Base-by-base conservation (phyloP, 768 basidiomycete genomes). In the Lactarius trivialis region DNA sequence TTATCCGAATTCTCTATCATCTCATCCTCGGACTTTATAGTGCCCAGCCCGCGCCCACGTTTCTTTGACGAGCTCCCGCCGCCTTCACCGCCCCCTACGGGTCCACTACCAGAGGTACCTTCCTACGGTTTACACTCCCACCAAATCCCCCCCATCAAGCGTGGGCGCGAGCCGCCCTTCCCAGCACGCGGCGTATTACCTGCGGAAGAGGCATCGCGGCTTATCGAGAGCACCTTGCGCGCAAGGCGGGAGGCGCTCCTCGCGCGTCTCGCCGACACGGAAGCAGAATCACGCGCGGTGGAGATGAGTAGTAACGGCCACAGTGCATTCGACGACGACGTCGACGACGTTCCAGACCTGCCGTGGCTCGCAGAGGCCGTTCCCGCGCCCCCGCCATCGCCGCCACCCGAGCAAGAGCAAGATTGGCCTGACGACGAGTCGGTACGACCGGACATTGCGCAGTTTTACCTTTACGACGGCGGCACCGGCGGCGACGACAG, bases 101-200 rank as follows among this genome's bases (percentile, higher is more conserved):
- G 67, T 21, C 67, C 67, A 5, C 54, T 68, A 17, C 67, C 67
- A 0, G 52, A 55, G 9, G 37, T 65, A 15, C 64, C 66, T 14
- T 26, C 37, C 9, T 49, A n/a, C 9, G 51, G 58, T 9, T 56
- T 61, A 3, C 66, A 63, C 55, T 24, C 64, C 15, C 69, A 68
- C 34, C 56, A 55, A 7, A 49, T 59, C 1, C 58, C 63, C 15
- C 4, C 43, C 6, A 55, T 59, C 32, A 76, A 76, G 61, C 75
- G 83, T 17, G 83, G 82, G 14, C 76, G 77, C 41, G 78, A 81
- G 67, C 65, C 76, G 15, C 81, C 83, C 0, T 83, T 84, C 72
- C 82, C 83, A 26, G 56, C 75, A n/a, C 72, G 71, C 11, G 80
- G 81, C 21, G 64, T 80, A n/a, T 60, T 74, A 7, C 70, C 61